Conservation (phyloP, 208 protist genomes). For the Naegleria gruberi region DNA sequence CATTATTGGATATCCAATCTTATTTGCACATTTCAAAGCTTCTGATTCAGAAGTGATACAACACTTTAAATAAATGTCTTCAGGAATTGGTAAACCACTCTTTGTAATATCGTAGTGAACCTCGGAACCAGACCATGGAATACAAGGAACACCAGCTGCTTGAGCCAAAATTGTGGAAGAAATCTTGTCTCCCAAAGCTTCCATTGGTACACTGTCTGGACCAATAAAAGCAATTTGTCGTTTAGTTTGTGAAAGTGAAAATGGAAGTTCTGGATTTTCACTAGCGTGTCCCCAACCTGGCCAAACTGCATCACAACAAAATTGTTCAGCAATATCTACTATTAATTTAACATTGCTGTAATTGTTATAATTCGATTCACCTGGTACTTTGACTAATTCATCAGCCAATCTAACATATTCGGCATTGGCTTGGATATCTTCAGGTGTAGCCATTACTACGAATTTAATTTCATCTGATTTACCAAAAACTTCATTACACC, state of each 20-base stretch:
- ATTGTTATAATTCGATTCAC: slow-evolving; percentile 94
- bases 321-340: slow-evolving; percentile 84
- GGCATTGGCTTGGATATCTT: slow-evolving; percentile 94
- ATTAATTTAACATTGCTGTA: slow-evolving; percentile 97
- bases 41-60: slow-evolving; percentile 80
- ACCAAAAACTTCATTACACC: slow-evolving; percentile 87
- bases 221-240: slow-evolving; percentile 30
- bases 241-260: slow-evolving; percentile 37
- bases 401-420: slow-evolving; percentile 96
- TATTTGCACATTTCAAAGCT: slow-evolving; percentile 62
- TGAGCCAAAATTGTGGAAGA: slow-evolving; percentile 92
- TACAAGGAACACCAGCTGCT: slow-evolving; percentile 80
- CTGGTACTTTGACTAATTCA: slow-evolving; percentile 80
- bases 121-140: slow-evolving; percentile 80
- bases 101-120: slow-evolving; percentile 27
- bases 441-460: slow-evolving; percentile 93
- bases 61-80: slow-evolving; percentile 67
- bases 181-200: slow-evolving; percentile 93
- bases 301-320: slow-evolving; percentile 88
- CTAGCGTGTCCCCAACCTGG: slow-evolving; percentile 96
- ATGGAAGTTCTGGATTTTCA: slow-evolving; percentile 92
- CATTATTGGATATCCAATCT: slow-evolving; percentile 94
- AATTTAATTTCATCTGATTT: slow-evolving; percentile 86
- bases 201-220: slow-evolving; percentile 70
- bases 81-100: slow-evolving; percentile 51